These are phyloP conservation scores for Xylaria venustula DNA, from an alignment of 495 filamentous ascomycete genomes.

Conservation along the genomic window DNA sequence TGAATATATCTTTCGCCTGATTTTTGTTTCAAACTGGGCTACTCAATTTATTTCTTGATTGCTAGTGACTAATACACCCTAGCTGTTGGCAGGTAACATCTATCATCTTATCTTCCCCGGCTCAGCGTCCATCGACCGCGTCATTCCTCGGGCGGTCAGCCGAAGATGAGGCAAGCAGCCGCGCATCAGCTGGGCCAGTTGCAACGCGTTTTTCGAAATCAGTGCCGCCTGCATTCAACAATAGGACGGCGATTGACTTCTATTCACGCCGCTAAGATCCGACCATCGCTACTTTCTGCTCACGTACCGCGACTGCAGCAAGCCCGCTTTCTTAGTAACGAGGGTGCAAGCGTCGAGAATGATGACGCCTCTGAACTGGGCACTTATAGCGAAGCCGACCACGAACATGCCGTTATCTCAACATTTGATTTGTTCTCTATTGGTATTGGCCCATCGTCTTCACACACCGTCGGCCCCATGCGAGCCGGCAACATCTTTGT, in stretches of 20 bases:
- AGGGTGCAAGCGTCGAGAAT: neutral
- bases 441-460: constrained; percentile 37
- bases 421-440: constrained; percentile 38
- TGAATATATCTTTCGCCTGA: neutral
- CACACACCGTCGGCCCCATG: constrained; percentile 38
- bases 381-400: constrained; percentile 36
- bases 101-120: no score
- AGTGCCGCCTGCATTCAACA: constrained; percentile 14
- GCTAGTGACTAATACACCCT: no score
- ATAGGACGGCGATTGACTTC: constrained; percentile 14
- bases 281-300: neutral
- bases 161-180: constrained; percentile 22
- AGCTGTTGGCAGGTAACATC: no score
- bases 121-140: neutral
- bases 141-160: neutral
- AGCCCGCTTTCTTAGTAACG: constrained; percentile 17
- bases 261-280: neutral
- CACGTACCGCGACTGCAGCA: neutral
- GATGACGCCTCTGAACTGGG: constrained; percentile 21
- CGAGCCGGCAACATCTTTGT: constrained; percentile 37
- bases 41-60: no score
- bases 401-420: constrained; percentile 39
- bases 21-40: no score
- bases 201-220: constrained; percentile 16
- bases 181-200: constrained; percentile 28